Evolutionary conservation across 345 rosid species (phyloP).

Genomic region (Gossypium thurberi): DNA sequence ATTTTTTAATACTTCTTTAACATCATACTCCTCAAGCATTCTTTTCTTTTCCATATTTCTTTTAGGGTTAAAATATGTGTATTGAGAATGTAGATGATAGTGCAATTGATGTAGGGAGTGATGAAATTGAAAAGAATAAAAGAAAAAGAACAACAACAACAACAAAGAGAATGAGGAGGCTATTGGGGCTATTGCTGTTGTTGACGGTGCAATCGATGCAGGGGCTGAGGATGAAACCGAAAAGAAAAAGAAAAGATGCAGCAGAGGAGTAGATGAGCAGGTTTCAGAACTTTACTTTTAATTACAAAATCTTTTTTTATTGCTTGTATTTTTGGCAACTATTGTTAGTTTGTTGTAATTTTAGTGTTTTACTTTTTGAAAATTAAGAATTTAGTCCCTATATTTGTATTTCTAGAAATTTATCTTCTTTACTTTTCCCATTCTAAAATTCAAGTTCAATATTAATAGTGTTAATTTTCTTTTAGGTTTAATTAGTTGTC

Average conservation of each 20-base stretch:
- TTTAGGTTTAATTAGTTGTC: too few species aligned
- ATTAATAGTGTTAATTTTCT: too few species aligned
- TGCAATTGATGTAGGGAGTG: neutral
- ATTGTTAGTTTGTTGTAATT: slow-evolving; percentile 8
- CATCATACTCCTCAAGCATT: too few species aligned
- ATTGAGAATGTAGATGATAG: neutral
- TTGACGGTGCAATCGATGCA: slow-evolving; percentile 32
- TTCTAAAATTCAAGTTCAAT: too few species aligned
- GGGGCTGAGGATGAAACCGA: slow-evolving; percentile 44
- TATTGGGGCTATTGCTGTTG: slow-evolving; percentile 6
- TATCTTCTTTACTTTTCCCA: too few species aligned
- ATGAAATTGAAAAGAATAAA: slow-evolving; percentile 16
- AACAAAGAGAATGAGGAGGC: neutral
- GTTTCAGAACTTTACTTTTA: slow-evolving; percentile 1
- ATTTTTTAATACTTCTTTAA: too few species aligned
- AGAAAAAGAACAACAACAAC: too few species aligned
- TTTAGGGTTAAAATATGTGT: too few species aligned
- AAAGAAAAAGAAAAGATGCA: slow-evolving; percentile 41
- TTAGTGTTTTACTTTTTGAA: neutral
- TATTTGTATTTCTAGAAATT: too few species aligned
- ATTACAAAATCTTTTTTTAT: neutral
- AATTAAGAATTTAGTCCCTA: too few species aligned
- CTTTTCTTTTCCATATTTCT: too few species aligned
- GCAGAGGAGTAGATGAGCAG: slow-evolving; percentile 15
- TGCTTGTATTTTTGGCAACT: neutral